phyloP scores from a whole-genome alignment of 1,284 basidiomycete species.

The Paramarasmius palmivorus region DNA sequence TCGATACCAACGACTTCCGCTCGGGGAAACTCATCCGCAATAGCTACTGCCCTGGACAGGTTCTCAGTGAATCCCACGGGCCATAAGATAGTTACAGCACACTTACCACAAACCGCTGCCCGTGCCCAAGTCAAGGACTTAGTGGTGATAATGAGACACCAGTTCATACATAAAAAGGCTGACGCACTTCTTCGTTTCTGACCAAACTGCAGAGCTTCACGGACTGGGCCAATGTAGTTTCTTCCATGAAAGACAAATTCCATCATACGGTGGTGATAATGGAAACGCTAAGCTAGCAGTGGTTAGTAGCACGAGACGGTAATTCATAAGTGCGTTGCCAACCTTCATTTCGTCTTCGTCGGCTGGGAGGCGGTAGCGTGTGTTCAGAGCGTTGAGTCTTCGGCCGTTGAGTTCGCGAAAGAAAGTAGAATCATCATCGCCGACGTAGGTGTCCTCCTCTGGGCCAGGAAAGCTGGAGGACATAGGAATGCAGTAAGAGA shows the following conservation, averaged over 20 bases:
- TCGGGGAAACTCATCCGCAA: conserved; percentile 68
- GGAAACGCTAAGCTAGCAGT: conserved; percentile 47
- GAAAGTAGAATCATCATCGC: conserved; percentile 47
- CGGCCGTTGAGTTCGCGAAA: conserved; percentile 51
- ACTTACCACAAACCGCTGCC: conserved; percentile 60
- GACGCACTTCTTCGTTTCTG: conserved; percentile 39
- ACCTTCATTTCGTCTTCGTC: conserved; percentile 65
- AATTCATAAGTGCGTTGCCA: conserved; percentile 12
- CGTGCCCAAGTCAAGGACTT: conserved; percentile 67
- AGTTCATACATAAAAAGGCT: conserved; percentile 1
- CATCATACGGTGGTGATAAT: conserved; percentile 60
- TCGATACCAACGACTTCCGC: conserved; percentile 69
- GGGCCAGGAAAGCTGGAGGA: background rate
- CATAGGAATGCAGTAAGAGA: conserved; percentile 12
- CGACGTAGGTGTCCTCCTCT: conserved; percentile 31
- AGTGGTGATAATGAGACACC: conserved; percentile 8
- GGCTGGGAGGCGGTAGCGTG: conserved; percentile 57
- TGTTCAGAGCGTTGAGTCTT: conserved; percentile 49
- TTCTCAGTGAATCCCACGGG: conserved; percentile 39
- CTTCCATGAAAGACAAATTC: conserved; percentile 63
- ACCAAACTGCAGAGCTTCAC: conserved; percentile 51
- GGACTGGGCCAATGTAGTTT: conserved; percentile 64
- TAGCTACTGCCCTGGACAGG: conserved; percentile 60
- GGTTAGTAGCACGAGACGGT: conserved; percentile 10
- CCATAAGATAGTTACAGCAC: background rate